phyloP scores from a whole-genome alignment of 176 grass and related monocot genomes.

The Juncus effusus region DNA sequence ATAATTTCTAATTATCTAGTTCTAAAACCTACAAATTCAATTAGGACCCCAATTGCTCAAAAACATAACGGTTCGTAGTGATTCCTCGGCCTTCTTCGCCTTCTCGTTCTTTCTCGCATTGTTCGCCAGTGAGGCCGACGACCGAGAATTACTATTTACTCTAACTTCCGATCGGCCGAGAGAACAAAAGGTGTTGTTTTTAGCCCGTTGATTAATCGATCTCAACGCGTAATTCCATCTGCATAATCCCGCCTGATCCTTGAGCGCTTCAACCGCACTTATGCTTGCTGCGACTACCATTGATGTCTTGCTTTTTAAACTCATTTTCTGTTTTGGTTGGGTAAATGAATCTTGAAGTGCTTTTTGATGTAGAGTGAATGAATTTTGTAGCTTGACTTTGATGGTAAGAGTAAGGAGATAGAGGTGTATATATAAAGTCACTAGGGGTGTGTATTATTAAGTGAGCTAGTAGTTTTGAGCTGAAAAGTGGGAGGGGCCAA shows the following conservation, averaged over 20 bases:
- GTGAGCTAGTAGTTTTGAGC: too few relatives aligned
- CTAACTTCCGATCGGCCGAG: neutral
- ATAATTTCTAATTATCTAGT: too few relatives aligned
- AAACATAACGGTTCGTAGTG: conserved; percentile 55
- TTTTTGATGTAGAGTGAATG: too few relatives aligned
- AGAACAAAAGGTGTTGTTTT: conserved; percentile 15
- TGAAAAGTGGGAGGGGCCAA: too few relatives aligned
- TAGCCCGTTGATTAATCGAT: conserved; percentile 35
- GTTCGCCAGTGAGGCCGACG: neutral
- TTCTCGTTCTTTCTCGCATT: neutral
- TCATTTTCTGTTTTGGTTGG: conserved; percentile 27
- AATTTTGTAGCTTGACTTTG: too few relatives aligned
- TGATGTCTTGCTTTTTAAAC: conserved; percentile 34
- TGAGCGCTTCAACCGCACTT: conserved; percentile 62
- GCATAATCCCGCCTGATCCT: conserved; percentile 66
- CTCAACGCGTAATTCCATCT: conserved; percentile 63
- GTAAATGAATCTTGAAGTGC: too few relatives aligned
- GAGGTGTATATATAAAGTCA: too few relatives aligned
- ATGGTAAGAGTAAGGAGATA: too few relatives aligned
- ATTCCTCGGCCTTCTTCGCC: conserved; percentile 41
- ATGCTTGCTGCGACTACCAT: conserved; percentile 60
- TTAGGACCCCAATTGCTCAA: conserved; percentile 56
- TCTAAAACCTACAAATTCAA: conserved; percentile 1
- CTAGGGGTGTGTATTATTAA: too few relatives aligned
- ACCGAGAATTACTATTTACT: neutral